Base-by-base conservation (phyloP, 106 monocot species). In the Posidonia australis region DNA sequence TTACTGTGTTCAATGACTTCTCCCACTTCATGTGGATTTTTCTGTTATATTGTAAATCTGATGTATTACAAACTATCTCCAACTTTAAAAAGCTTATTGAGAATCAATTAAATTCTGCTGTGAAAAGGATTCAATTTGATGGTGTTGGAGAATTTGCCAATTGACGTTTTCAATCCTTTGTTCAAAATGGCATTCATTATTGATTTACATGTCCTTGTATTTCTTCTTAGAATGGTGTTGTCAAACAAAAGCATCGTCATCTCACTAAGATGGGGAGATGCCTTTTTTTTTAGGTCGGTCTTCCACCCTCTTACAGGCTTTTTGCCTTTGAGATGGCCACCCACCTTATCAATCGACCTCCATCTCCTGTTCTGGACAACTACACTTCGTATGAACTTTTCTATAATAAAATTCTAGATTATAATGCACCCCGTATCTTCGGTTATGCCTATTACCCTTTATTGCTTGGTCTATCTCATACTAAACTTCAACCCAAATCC, bases 81-180 rank as follows among this genome's bases (percentile, higher is more conserved):
- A n/a, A n/a, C n/a, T n/a, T n/a, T n/a, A n/a, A n/a, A n/a, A n/a
- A n/a, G n/a, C n/a, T n/a, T n/a, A n/a, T n/a, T n/a, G n/a, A n/a
- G n/a, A n/a, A n/a, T n/a, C 54, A 67, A 54, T 55, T 54, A 41
- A 16, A 43, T 17, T 3, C 13, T 10, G 11, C 5, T 41, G 54
- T 67, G 20, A 55, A 55, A 44, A 55, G 20, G 11, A 13, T 67
- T 14, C 67, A 67, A 55, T 22, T 36, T 32, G 67, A 67, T 67
- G 67, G 67, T 43, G 53, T 29, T 7, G 67, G 67, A 5, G 67
- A 55, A 54, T 67, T 67, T 44, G 19, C 36, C 10, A 55, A 55
- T 23, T 32, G 22, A 12, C 19, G 16, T n/a, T 41, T 36, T 44
- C 5, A n/a, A 42, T 2, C 18, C 4, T 53, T 19, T 19, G 9